Percentiles rank a stretch among this genome's conserved stretches.
Evolutionary conservation across 345 rosid species (phyloP).

Genomic region (Capsella bursapastoris): DNA sequence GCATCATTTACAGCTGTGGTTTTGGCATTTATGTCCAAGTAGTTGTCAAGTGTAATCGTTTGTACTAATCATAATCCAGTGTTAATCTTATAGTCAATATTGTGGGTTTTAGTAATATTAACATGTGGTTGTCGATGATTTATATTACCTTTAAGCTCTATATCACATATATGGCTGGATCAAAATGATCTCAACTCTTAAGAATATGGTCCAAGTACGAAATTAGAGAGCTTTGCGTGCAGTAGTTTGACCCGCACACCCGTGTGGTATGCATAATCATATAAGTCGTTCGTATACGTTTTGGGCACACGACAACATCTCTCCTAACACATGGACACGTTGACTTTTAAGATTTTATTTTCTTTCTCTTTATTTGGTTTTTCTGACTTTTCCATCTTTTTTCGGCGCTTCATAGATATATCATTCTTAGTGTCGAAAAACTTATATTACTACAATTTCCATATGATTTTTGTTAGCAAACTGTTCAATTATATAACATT

Average conservation of each 20-base stretch:
- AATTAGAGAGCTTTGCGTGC: neutral
- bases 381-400: neutral
- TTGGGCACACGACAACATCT: neutral
- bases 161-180: neutral
- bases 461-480: neutral
- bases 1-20: neutral
- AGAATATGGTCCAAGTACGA: constrained; percentile 1
- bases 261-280: neutral
- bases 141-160: neutral
- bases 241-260: neutral
- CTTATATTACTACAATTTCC: neutral
- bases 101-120: neutral
- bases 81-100: neutral
- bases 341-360: neutral
- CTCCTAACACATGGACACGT: constrained; percentile 14
- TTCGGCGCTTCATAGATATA: neutral
- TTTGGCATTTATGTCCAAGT: neutral
- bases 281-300: neutral
- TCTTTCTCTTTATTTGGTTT: neutral
- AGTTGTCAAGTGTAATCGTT: neutral
- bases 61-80: neutral
- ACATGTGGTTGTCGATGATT: neutral
- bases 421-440: constrained; percentile 1
- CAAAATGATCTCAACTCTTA: constrained; percentile 12
- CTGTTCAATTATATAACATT: neutral